Percentiles rank a stretch among this genome's conserved stretches.
Conservation (phyloP, 352 stramenopile species). For the Pythium aquatile region DNA sequence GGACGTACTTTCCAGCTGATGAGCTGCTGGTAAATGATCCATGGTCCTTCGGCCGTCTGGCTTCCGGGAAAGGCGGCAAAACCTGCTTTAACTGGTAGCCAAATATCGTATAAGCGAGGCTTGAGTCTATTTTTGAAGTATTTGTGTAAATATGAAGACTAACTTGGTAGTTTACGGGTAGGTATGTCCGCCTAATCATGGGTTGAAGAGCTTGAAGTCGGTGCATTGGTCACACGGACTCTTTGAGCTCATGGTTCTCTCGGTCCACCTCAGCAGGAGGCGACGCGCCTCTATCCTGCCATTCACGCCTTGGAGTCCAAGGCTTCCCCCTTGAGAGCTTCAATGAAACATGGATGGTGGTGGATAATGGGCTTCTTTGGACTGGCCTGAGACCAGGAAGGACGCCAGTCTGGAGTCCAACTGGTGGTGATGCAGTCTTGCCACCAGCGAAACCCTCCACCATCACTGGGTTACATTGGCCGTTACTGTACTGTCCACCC, state of each 20-base stretch:
- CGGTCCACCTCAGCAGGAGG: neutral
- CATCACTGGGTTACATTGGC: too few relatives aligned
- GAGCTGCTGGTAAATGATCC: constrained; percentile 3
- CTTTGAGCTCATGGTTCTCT: neutral
- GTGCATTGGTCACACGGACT: neutral
- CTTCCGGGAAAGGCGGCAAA: neutral
- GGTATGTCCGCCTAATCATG: neutral
- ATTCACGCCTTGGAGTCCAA: too few relatives aligned
- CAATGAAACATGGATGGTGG: too few relatives aligned
- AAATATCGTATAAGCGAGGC: neutral
- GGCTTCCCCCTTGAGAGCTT: too few relatives aligned
- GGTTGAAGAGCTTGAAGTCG: neutral
- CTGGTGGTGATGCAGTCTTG: too few relatives aligned
- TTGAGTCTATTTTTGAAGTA: neutral
- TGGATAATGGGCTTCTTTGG: too few relatives aligned
- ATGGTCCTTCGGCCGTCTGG: neutral
- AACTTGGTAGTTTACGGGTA: neutral
- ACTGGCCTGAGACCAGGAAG: neutral
- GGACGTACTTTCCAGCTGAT: constrained; percentile 5
- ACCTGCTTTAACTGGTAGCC: neutral
- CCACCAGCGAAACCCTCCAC: neutral
- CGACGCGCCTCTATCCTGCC: too few relatives aligned
- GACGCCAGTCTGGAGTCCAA: neutral
- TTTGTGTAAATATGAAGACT: neutral
- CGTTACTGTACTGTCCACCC: too few relatives aligned